phyloP scores from a whole-genome alignment of 1,139 yeast genomes.

The Nakaseomyces nivariensis region DNA sequence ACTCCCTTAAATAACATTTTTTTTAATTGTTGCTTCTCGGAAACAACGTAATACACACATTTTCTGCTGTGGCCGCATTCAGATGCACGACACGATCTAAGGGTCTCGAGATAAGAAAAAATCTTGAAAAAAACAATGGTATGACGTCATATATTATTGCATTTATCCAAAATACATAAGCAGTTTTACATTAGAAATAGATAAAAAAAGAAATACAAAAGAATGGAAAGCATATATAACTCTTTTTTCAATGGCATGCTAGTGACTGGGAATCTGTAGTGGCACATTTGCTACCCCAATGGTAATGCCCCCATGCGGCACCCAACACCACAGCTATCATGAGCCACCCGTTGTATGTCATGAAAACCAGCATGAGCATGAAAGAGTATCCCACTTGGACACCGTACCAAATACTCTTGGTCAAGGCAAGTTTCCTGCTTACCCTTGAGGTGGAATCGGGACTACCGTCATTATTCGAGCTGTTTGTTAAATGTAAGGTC shows the following conservation, averaged over 20 bases:
- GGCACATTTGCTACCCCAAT: conserved; percentile 35
- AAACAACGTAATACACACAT: no score
- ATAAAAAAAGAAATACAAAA: background rate
- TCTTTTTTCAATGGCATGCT: conserved; percentile 17
- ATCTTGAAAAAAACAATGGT: no score
- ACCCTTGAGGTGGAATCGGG: conserved; percentile 3
- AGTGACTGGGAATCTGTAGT: conserved; percentile 8
- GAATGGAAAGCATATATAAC: background rate
- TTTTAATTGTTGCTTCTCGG: no score
- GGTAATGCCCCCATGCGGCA: conserved; percentile 53
- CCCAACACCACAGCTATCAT: conserved; percentile 67
- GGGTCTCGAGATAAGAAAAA: no score
- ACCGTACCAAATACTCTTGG: conserved; percentile 47
- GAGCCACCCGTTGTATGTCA: conserved; percentile 80
- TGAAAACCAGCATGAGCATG: conserved; percentile 66
- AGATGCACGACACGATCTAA: no score
- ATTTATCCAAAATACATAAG: no score
- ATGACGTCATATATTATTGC: no score
- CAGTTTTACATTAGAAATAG: no score
- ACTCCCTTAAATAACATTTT: no score
- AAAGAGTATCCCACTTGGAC: conserved; percentile 70
- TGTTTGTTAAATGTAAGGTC: background rate
- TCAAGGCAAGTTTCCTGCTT: conserved; percentile 21
- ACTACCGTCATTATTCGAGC: conserved; percentile 4
- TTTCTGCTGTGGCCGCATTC: no score